Conservation (phyloP, 1,139 yeast species). For the Scheffersomyces segobiensis region DNA sequence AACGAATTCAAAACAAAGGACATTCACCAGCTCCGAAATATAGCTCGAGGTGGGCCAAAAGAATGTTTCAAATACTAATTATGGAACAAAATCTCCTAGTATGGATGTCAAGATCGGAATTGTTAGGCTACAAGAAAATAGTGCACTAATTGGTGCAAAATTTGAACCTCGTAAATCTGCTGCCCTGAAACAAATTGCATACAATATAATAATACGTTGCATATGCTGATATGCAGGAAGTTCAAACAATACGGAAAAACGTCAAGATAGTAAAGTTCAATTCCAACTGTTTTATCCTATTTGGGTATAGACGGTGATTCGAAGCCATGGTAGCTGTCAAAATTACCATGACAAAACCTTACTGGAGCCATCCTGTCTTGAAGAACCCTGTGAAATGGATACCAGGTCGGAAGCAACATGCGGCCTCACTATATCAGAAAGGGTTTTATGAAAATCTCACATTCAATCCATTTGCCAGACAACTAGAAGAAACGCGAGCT, state of each 20-base stretch:
- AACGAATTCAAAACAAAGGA: neutral
- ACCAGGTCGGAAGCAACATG: conserved; percentile 18
- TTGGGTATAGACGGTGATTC: neutral
- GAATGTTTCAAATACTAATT: neutral
- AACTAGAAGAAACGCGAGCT: conserved; percentile 19
- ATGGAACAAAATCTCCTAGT: neutral
- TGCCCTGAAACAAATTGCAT: neutral
- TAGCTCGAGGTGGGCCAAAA: neutral
- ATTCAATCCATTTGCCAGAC: conserved; percentile 26
- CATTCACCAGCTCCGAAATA: neutral
- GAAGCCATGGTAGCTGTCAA: neutral
- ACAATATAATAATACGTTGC: neutral
- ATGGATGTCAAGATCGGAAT: neutral
- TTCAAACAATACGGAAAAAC: neutral
- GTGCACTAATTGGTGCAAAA: neutral
- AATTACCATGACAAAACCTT: conserved; percentile 1
- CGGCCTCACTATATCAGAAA: conserved; percentile 12
- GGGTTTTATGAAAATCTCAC: conserved; percentile 15
- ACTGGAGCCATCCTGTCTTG: conserved; percentile 24
- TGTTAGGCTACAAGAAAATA: neutral
- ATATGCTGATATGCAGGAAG: neutral
- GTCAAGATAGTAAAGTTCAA: neutral
- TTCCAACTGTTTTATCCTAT: neutral
- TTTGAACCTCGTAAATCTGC: neutral
- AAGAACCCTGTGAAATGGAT: conserved; percentile 27